These are phyloP conservation scores for Paracamarosporium sp. DNA, from an alignment of 2,329 filamentous ascomycete species.

Conservation along the genomic window DNA sequence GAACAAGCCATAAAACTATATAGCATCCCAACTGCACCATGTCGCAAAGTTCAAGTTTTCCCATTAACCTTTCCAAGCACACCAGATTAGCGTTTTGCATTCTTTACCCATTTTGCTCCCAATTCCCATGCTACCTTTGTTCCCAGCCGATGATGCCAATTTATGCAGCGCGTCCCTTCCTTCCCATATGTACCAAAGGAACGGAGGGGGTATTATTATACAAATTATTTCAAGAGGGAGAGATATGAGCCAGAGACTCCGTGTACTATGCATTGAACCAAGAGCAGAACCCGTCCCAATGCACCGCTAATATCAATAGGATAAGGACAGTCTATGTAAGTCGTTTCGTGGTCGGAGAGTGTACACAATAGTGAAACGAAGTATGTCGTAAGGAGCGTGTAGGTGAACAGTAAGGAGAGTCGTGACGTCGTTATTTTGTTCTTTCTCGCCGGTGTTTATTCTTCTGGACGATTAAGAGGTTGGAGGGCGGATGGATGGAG, in stretches of 20 bases:
- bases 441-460: background rate
- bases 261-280: conserved; percentile 2
- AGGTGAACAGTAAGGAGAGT: conserved; percentile 1
- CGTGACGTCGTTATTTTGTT: background rate
- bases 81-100: no score
- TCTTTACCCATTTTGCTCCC: no score
- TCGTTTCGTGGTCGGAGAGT: background rate
- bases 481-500: background rate
- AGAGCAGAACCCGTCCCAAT: conserved; percentile 1
- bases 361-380: background rate
- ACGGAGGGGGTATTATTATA: background rate
- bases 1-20: no score
- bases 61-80: no score
- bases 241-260: conserved; percentile 4
- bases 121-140: no score
- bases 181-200: background rate
- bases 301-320: conserved; percentile 2
- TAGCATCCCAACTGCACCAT: no score
- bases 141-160: no score
- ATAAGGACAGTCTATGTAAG: conserved; percentile 1
- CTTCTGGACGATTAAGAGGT: background rate
- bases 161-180: no score
- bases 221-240: background rate
- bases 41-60: no score
- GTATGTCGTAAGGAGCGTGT: background rate